A percentile compares a stretch with the other conserved stretches of the same genome.
phyloP scores from a whole-genome alignment of 495 filamentous ascomycete genomes.

The Lentithecium fluviatile region DNA sequence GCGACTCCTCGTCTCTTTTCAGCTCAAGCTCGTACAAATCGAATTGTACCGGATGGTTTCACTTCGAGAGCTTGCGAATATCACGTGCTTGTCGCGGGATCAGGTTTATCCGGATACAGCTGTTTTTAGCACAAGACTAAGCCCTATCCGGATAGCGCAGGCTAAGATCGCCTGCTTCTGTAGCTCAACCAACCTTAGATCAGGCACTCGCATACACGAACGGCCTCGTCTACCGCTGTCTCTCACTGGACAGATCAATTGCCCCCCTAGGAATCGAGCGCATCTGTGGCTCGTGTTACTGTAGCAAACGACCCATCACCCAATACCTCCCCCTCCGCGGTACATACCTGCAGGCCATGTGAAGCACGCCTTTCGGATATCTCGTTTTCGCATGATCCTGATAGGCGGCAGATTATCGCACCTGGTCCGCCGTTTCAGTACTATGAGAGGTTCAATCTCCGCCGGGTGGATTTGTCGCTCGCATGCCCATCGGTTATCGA shows the following conservation, averaged over 20 bases:
- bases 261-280: background rate
- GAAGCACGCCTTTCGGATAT: background rate
- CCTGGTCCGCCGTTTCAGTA: conserved; percentile 1
- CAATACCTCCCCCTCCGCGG: background rate
- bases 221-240: background rate
- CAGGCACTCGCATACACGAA: background rate
- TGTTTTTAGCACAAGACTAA: no score
- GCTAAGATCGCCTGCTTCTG: no score
- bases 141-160: no score
- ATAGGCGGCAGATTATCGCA: background rate
- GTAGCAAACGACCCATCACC: background rate
- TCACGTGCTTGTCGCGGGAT: no score
- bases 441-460: conserved; percentile 4
- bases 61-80: no score
- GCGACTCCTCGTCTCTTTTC: no score
- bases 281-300: background rate
- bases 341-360: background rate
- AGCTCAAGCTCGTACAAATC: no score
- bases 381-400: background rate
- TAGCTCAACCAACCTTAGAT: background rate
- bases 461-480: background rate
- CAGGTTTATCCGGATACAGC: no score
- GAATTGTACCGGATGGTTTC: no score
- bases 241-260: background rate
- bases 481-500: conserved; percentile 1